Base-by-base conservation (phyloP, 805 yeast genomes). In the Cyberlindnera nakhonratchasimensis region DNA sequence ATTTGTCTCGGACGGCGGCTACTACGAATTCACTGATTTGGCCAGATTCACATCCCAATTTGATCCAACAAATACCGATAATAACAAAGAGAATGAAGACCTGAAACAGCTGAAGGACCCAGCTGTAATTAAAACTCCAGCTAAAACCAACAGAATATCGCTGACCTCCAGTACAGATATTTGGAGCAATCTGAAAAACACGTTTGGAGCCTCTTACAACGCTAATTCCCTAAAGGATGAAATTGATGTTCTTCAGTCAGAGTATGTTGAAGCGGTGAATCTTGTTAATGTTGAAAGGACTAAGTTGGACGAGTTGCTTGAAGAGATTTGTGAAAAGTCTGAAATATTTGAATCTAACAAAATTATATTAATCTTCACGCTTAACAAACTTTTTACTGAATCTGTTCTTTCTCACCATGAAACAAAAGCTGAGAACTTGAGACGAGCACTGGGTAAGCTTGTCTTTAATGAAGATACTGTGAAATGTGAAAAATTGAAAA, bases 11-110 rank as follows among this genome's bases (percentile, higher is more conserved):
- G 56, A 53, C 26, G 50, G 53, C 10, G 61, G 57, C 7, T 59
- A 43, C 41, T 60, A 58, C 38, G 57, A 57, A 37, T 57, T 55
- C 28, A 55, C 59, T 0, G 62, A 57, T 23, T 42, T 57, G 17
- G 54, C 60, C 2, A 50, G 54, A 34, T 57, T 40, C 34, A 52
- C 50, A 10, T 48, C 51, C 1, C 45, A 43, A 5, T 54, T 45
- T 20, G 47, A 43, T 19, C 39, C 42, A 12, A 23, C 14, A 9
- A 33, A 33, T 13, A 13, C 19, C 3, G 28, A 8, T 22, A 16
- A 19, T 6, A 20, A 33, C 5, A 12, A 21, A 8, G 10, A 9
- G 6, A 16, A 21, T n/a, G 14, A 21, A 26, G 21, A 5, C 6
- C 22, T 7, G 23, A 23, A 18, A 18, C 23, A 13, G 18, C 20